phyloP scores from a whole-genome alignment of 805 yeast genomes.

The Saccharomycopsis sp. region DNA sequence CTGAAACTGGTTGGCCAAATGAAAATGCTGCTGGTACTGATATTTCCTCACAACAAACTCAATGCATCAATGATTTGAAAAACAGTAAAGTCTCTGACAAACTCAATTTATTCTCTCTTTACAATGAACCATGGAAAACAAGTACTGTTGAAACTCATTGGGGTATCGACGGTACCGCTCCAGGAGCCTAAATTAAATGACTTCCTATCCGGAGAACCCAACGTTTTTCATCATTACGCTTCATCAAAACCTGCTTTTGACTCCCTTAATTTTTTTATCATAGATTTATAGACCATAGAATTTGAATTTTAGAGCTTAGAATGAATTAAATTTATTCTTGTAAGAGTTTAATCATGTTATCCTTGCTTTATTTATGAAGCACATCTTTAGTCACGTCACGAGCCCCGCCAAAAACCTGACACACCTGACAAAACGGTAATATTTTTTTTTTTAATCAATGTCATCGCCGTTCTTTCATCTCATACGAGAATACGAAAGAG shows the following conservation, averaged over 20 bases:
- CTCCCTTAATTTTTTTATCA: no score
- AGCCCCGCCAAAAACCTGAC: no score
- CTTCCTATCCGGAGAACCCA: no score
- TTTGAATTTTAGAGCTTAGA: no score
- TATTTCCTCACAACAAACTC: constrained; percentile 63
- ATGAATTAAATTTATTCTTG: no score
- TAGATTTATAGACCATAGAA: no score
- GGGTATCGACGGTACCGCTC: constrained; percentile 45
- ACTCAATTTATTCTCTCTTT: constrained; percentile 53
- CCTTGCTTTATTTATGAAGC: no score
- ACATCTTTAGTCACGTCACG: no score
- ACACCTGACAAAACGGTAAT: neutral
- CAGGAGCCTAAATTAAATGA: no score
- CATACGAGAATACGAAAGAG: neutral
- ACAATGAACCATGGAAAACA: constrained; percentile 56
- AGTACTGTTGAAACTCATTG: constrained; percentile 58
- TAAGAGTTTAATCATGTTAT: no score
- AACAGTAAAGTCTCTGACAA: constrained; percentile 32
- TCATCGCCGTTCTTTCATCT: neutral
- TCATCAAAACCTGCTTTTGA: no score
- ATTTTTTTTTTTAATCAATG: neutral
- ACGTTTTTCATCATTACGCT: no score
- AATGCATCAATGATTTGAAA: constrained; percentile 66
- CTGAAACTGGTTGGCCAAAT: constrained; percentile 99
- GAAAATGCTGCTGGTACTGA: constrained; percentile 69